Evolutionary conservation across 306 rosid species (phyloP).

Genomic region (Sicyos edulis): DNA sequence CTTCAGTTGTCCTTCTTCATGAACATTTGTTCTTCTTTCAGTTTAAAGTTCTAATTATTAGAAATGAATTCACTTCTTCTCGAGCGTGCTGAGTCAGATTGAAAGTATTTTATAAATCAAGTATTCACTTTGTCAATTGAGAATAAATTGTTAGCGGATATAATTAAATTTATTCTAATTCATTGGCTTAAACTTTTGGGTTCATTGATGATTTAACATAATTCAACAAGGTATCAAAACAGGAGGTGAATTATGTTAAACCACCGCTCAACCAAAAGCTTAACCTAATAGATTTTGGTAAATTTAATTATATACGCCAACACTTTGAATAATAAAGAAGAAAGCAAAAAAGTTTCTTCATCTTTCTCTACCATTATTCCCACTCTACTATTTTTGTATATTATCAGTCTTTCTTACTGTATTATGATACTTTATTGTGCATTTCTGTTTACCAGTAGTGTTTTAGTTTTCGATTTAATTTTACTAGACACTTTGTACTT

Average conservation of each 20-base stretch:
- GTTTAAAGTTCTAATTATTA: not conserved
- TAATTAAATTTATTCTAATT: too few relatives aligned
- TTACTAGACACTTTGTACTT: not conserved
- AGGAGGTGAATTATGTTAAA: too few relatives aligned
- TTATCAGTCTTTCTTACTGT: not conserved
- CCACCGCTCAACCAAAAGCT: too few relatives aligned
- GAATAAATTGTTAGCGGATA: not conserved
- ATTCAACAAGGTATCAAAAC: too few relatives aligned
- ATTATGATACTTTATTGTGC: not conserved
- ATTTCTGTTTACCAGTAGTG: not conserved
- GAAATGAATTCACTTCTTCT: not conserved
- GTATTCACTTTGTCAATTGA: not conserved
- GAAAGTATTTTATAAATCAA: not conserved
- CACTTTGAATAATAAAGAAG: not conserved
- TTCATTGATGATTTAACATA: too few relatives aligned
- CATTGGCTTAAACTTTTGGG: not conserved
- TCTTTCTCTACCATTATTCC: not conserved
- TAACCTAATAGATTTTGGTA: too few relatives aligned
- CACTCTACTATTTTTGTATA: not conserved
- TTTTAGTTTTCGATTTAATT: not conserved
- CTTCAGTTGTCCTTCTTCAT: slow-evolving; percentile 1
- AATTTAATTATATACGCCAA: too few relatives aligned
- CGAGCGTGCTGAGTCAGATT: not conserved
- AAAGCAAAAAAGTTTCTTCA: not conserved
- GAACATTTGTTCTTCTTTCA: not conserved